Evolutionary conservation across 78 protist genomes (phyloP), one percentile per base, ranked within the genome.

Genomic region (Emiliania huxleyi): DNA sequence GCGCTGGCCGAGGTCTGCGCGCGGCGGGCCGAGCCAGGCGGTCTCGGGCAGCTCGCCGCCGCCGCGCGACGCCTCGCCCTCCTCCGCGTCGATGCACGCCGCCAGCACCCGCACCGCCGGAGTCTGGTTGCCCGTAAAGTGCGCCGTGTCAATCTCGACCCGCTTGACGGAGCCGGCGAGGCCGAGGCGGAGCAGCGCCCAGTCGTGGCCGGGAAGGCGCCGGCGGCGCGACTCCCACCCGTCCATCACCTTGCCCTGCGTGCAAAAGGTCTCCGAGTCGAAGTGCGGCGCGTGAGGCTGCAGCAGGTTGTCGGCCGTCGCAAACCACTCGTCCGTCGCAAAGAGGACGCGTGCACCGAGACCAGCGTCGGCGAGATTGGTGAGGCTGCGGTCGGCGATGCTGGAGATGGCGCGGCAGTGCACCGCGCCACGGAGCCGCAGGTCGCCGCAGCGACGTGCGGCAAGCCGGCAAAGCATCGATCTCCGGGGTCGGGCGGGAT

Each of bases 171-270:
- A 56, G 35, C 97, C 98, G 1, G 95, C 75, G 18, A 96, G 85
- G 42, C 98, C 98, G 35, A 96, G 93, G 73, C 46, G 38, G 26
- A 96, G 29, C 90, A 96, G 69, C 88, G 94, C 92, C 97, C 98
- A 96, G 95, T 96, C 98, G 85, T 95, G 94, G n/a, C 95, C 96
- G 35, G 94, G 91, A 11, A 93, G 94, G 71, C 96, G 97, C 55
- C 90, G 90, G 69, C 98, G 93, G 87, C 95, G 92, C 42, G 98
- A 95, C 83, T 97, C 98, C 98, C 98, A 97, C 25, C 98, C 98
- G 91, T 97, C 98, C 97, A 94, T 94, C 90, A 90, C 83, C 71
- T 94, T 94, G 83, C 96, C 94, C 52, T 43, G 23, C 12, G 2
- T 25, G 45, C 33, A 52, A 62, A 75, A 91, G 49, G 94, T 49